Evolutionary conservation across 306 rosid genomes (phyloP).

Genomic region (Comarum palustre): DNA sequence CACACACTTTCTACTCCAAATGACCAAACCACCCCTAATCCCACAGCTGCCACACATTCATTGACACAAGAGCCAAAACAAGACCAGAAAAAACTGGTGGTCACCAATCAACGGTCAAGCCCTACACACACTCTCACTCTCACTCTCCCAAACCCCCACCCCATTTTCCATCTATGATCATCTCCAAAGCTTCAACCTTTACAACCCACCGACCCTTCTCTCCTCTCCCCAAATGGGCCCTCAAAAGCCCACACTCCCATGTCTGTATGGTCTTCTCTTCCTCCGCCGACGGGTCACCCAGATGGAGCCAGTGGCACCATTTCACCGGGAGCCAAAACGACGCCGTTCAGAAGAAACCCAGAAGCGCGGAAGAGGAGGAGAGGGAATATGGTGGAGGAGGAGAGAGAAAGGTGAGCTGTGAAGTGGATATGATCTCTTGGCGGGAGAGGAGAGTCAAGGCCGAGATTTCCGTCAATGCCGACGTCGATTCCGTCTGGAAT

Average conservation of each 20-base stretch:
- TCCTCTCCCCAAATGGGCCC: slow-evolving; percentile 20
- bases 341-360: slow-evolving; percentile 2
- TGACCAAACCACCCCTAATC: neutral
- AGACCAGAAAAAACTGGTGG: slow-evolving; percentile 11
- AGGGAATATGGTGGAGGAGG: slow-evolving; percentile 11
- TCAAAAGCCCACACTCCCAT: slow-evolving; percentile 18
- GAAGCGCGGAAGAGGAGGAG: neutral
- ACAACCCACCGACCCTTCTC: slow-evolving; percentile 33
- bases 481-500: slow-evolving; percentile 68
- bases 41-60: neutral
- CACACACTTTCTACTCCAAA: neutral
- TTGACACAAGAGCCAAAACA: neutral
- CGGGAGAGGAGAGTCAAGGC: slow-evolving; percentile 75
- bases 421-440: slow-evolving; percentile 83
- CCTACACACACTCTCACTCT: neutral
- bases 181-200: slow-evolving; percentile 43
- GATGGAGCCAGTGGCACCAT: slow-evolving; percentile 32
- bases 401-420: slow-evolving; percentile 59
- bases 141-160: neutral
- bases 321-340: slow-evolving; percentile 19
- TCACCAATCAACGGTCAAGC: slow-evolving; percentile 27
- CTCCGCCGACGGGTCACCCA: slow-evolving; percentile 20
- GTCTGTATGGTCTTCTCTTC: slow-evolving; percentile 35
- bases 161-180: slow-evolving; percentile 37
- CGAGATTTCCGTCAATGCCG: slow-evolving; percentile 53